Evolutionary conservation across 2,329 filamentous ascomycete species (phyloP).

Genomic region (Aspergillus terreus): DNA sequence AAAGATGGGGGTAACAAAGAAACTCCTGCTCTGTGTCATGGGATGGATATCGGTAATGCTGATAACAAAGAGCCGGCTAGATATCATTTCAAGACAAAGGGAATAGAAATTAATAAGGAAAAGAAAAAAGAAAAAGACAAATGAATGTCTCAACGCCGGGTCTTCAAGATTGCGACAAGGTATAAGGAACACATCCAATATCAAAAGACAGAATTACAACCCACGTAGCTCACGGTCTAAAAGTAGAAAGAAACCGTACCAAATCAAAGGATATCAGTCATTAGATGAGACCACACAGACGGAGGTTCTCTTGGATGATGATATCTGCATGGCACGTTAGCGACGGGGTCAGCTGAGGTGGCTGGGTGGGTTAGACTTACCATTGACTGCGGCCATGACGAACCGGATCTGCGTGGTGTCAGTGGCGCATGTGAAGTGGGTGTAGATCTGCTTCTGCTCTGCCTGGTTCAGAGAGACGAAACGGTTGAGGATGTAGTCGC

Average conservation of each 20-base stretch:
- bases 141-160: constrained; percentile 30
- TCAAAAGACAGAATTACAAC: constrained; percentile 24
- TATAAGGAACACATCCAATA: constrained; percentile 20
- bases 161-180: constrained; percentile 23
- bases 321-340: constrained; percentile 65
- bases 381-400: constrained; percentile 99
- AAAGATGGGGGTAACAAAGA: constrained; percentile 12
- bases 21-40: constrained; percentile 24
- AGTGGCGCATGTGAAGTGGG: constrained; percentile 97
- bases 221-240: constrained; percentile 31
- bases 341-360: not conserved
- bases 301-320: constrained; percentile 99
- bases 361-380: constrained; percentile 53
- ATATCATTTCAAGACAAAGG: constrained; percentile 26
- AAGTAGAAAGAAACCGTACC: constrained; percentile 25
- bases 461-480: constrained; percentile 98
- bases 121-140: constrained; percentile 25
- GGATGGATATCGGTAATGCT: constrained; percentile 23
- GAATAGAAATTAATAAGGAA: constrained; percentile 13
- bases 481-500: constrained; percentile 97
- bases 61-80: constrained; percentile 24
- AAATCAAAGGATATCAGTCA: constrained; percentile 25
- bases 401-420: constrained; percentile 99
- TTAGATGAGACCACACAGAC: constrained; percentile 95
- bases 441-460: constrained; percentile 99